These are phyloP conservation scores for Botrytis cinerea DNA, from an alignment of 2,329 filamentous ascomycete genomes.

Conservation along the genomic window DNA sequence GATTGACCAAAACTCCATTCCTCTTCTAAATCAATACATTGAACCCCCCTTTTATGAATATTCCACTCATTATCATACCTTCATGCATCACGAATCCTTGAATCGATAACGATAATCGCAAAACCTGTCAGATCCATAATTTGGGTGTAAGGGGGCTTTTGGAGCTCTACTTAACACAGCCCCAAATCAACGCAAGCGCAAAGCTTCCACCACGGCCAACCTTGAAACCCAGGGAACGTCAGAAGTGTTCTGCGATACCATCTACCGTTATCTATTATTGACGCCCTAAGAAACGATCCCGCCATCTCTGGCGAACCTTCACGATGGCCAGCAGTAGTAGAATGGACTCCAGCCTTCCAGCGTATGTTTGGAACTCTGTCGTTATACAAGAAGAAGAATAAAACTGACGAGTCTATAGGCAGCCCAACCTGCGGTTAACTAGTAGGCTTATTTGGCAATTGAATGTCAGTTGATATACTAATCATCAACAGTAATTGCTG, in stretches of 20 bases:
- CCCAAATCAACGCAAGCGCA: slow-evolving; percentile 24
- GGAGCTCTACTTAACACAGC: slow-evolving; percentile 25
- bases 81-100: slow-evolving; percentile 18
- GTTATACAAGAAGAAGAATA: slow-evolving; percentile 26
- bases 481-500: slow-evolving; percentile 80
- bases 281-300: slow-evolving; percentile 40
- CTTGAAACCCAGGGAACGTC: slow-evolving; percentile 23
- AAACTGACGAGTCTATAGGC: slow-evolving; percentile 50
- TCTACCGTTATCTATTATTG: slow-evolving; percentile 34
- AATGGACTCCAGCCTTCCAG: slow-evolving; percentile 62
- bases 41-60: slow-evolving; percentile 21
- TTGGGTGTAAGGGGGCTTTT: slow-evolving; percentile 19
- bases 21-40: slow-evolving; percentile 14
- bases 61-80: slow-evolving; percentile 19
- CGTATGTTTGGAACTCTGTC: slow-evolving; percentile 52
- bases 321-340: slow-evolving; percentile 50
- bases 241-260: slow-evolving; percentile 23
- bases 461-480: slow-evolving; percentile 32
- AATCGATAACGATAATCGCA: slow-evolving; percentile 21
- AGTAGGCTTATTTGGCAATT: slow-evolving; percentile 59
- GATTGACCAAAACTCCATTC: slow-evolving; percentile 20
- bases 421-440: slow-evolving; percentile 88
- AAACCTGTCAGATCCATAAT: slow-evolving; percentile 7
- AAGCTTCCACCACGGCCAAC: slow-evolving; percentile 25
- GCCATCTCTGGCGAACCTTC: slow-evolving; percentile 40